Conservation (phyloP, 1,139 yeast genomes). For the Kodamaea anthophila region DNA sequence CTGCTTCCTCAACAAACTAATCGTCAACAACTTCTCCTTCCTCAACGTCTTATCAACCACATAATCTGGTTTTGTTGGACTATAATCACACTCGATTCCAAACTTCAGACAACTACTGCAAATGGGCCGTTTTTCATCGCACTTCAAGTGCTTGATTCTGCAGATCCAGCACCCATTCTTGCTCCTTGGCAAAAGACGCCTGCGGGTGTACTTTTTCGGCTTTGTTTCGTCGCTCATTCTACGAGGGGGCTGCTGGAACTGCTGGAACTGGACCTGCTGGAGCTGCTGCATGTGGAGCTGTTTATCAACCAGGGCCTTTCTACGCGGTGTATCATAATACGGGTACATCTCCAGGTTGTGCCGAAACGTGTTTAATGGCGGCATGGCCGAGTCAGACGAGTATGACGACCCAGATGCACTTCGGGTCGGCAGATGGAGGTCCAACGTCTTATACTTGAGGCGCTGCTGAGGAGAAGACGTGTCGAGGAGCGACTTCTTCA, state of each 20-base stretch:
- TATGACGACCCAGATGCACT: conserved; percentile 12
- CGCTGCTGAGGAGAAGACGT: conserved; percentile 11
- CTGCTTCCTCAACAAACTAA: conserved; percentile 27
- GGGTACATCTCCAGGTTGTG: conserved; percentile 21
- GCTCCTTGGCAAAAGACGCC: conserved; percentile 38
- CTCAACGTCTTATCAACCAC: conserved; percentile 34
- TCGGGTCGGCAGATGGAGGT: conserved; percentile 12
- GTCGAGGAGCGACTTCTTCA: conserved; percentile 14
- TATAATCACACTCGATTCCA: conserved; percentile 42
- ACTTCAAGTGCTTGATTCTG: conserved; percentile 44
- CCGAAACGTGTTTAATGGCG: conserved; percentile 22
- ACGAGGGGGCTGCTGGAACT: conserved; percentile 5
- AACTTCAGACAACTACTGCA: conserved; percentile 36
- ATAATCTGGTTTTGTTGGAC: conserved; percentile 36
- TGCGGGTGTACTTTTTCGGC: conserved; percentile 36
- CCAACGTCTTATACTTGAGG: conserved; percentile 16
- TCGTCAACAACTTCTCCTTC: conserved; percentile 29
- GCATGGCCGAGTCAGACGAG: conserved; percentile 12
- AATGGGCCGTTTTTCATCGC: conserved; percentile 37
- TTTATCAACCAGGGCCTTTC: conserved; percentile 14
- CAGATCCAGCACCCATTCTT: conserved; percentile 48
- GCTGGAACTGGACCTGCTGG: conserved; percentile 4
- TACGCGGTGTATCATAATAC: conserved; percentile 16
- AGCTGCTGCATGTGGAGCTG: conserved; percentile 8
- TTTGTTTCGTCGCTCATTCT: conserved; percentile 8